Conservation (phyloP, 805 yeast species). For the Wickerhamiella lipophila region DNA sequence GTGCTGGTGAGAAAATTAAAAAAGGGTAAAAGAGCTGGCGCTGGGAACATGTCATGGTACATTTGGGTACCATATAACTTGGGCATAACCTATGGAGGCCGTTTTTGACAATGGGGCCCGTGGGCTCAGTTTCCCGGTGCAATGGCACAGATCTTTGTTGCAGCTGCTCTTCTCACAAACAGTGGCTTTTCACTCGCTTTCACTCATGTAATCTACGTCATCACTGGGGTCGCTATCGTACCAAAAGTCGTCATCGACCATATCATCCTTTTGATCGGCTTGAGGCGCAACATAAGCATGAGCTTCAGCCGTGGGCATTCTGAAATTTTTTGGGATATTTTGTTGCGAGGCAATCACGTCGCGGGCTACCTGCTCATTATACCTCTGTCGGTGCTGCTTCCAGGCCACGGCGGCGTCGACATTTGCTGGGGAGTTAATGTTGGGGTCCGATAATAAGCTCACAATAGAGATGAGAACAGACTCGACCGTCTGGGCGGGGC, state of each 20-base stretch:
- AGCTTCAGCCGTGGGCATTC: conserved; percentile 55
- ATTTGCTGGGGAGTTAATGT: conserved; percentile 86
- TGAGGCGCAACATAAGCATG: conserved; percentile 39
- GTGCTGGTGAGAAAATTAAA: no score
- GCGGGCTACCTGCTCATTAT: conserved; percentile 57
- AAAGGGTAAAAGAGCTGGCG: no score
- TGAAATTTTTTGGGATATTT: conserved; percentile 78
- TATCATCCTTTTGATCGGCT: conserved; percentile 33
- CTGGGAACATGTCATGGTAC: no score
- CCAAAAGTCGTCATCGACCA: conserved; percentile 74
- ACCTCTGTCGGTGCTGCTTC: conserved; percentile 67
- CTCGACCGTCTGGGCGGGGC: conserved; percentile 66
- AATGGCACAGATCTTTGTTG: no score
- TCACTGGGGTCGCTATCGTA: conserved; percentile 61
- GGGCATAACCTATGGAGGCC: no score
- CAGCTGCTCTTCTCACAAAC: no score
- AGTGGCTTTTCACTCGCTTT: conserved; percentile 33
- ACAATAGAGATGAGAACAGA: conserved; percentile 80
- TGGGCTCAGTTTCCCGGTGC: no score
- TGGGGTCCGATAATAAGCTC: conserved; percentile 86
- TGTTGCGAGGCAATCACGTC: conserved; percentile 62
- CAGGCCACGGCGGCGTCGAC: conserved; percentile 90
- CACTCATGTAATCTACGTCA: conserved; percentile 37
- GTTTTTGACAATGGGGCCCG: no score
- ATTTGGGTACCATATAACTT: no score